Evolutionary conservation across 1,284 basidiomycete species (phyloP), one percentile per base, ranked within the genome.

Genomic region (Earliella scabrosa): DNA sequence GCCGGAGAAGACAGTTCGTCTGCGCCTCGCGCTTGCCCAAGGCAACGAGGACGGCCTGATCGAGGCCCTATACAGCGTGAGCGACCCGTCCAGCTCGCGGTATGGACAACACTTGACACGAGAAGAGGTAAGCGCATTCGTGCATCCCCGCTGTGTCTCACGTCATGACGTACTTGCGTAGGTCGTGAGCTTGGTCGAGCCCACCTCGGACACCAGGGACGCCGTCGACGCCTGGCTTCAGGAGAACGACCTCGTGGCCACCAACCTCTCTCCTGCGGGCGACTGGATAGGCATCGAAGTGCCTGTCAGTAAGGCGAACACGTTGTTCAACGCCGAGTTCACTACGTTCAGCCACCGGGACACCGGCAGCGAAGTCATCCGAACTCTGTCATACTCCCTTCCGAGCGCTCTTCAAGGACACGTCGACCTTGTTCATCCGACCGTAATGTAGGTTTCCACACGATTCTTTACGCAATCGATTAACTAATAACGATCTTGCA

Each of bases 371-470:
- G 50, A 67, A 50, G 50, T 64, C 36, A 56, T 73, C 39, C 75
- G 76, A 34, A 77, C 77, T 2, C 66, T 78, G 27, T 63, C 69
- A 1, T 78, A 78, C 65, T 77, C 76, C 3, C 63, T 79, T n/a
- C 77, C 77, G 1, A 53, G 61, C 0, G 66, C 66, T 21, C 64
- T 78, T 14, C 54, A 69, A 29, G 67, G 65, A 8, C 73, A 76
- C 56, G 60, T 79, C 40, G 68, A 73, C 13, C 61, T 77, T 9
- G 66, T 79, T 6, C 73, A 77, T 54, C 77, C 77, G 2, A 77
- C 76, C 0, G 69, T 68, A 47, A 60, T 66, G 70, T 73, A 58
- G 23, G 66, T 24, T 11, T 13, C n/a, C n/a, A n/a, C 20, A 24
- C 10, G 9, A 14, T 11, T 2, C 14, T 3, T 16, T 39, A 16